Evolutionary conservation across 371 early-diverging fungal species (phyloP).

Genomic region (Mucor circinelloides): DNA sequence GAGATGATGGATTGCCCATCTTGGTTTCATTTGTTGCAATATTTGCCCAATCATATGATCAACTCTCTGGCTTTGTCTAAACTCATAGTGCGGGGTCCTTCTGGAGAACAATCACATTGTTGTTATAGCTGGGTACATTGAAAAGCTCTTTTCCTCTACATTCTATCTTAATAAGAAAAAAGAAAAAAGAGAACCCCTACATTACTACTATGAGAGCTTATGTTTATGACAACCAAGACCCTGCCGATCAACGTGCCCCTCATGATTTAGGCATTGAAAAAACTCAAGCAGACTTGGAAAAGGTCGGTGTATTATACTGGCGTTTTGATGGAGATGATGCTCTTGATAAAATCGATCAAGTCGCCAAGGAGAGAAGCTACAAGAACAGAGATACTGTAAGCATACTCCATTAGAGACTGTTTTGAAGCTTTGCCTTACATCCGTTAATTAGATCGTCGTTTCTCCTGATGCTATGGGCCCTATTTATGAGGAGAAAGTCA

Average conservation of each 20-base stretch:
- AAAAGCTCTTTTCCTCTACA: not conserved
- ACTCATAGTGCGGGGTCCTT: not conserved
- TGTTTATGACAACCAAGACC: slow-evolving; percentile 58
- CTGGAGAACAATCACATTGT: not conserved
- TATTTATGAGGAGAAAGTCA: slow-evolving; percentile 88
- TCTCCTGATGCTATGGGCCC: slow-evolving; percentile 76
- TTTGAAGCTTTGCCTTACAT: not conserved
- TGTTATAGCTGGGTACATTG: not conserved
- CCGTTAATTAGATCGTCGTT: slow-evolving; percentile 49
- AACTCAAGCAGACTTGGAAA: slow-evolving; percentile 64
- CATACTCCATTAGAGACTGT: not conserved
- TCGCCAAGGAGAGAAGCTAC: slow-evolving; percentile 80
- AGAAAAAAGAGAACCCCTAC: not conserved
- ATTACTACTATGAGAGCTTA: slow-evolving; percentile 68
- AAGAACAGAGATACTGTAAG: slow-evolving; percentile 87
- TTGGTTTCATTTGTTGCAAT: not conserved
- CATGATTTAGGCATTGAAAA: slow-evolving; percentile 74
- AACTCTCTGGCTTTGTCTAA: not conserved
- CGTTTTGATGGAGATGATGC: slow-evolving; percentile 60
- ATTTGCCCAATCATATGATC: not conserved
- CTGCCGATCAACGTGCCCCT: slow-evolving; percentile 64
- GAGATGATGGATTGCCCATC: not conserved
- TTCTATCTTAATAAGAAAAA: not conserved
- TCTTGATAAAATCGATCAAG: slow-evolving; percentile 63
- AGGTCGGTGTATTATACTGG: slow-evolving; percentile 78